phyloP scores from a whole-genome alignment of 495 filamentous ascomycete genomes.

The Tuber aestivum region DNA sequence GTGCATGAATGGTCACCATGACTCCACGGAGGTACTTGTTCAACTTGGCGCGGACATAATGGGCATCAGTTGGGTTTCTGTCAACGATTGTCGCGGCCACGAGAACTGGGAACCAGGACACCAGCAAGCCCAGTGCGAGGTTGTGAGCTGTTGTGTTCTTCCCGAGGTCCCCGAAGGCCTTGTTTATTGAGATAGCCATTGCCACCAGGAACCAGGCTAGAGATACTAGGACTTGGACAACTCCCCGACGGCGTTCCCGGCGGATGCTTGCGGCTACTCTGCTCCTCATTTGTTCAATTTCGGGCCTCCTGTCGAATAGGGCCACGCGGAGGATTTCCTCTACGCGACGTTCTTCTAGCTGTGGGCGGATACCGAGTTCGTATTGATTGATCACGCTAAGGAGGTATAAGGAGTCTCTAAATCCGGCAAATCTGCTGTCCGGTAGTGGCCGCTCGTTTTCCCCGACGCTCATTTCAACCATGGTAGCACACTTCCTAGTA shows the following conservation, averaged over 20 bases:
- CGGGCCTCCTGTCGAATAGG: slow-evolving; percentile 17
- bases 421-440: slow-evolving; percentile 42
- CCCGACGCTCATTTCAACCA: slow-evolving; percentile 47
- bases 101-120: slow-evolving; percentile 51
- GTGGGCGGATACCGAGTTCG: neutral
- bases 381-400: slow-evolving; percentile 49
- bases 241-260: slow-evolving; percentile 16
- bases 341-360: neutral
- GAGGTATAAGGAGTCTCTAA: slow-evolving; percentile 49
- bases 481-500: slow-evolving; percentile 47
- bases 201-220: slow-evolving; percentile 38
- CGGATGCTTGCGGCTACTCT: slow-evolving; percentile 8
- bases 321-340: slow-evolving; percentile 23
- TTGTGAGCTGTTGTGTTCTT: slow-evolving; percentile 46
- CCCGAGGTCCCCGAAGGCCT: slow-evolving; percentile 46
- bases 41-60: slow-evolving; percentile 44
- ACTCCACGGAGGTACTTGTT: slow-evolving; percentile 41
- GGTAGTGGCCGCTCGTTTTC: slow-evolving; percentile 37
- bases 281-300: slow-evolving; percentile 8
- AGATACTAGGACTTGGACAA: slow-evolving; percentile 24
- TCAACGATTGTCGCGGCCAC: slow-evolving; percentile 49
- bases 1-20: slow-evolving; percentile 26
- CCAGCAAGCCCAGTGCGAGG: slow-evolving; percentile 48
- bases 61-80: slow-evolving; percentile 48
- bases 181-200: slow-evolving; percentile 47